A percentile compares a stretch with the other conserved stretches of the same genome.
Evolutionary conservation across 495 filamentous ascomycete species (phyloP).

Genomic region (Opeltia flavorubescens): DNA sequence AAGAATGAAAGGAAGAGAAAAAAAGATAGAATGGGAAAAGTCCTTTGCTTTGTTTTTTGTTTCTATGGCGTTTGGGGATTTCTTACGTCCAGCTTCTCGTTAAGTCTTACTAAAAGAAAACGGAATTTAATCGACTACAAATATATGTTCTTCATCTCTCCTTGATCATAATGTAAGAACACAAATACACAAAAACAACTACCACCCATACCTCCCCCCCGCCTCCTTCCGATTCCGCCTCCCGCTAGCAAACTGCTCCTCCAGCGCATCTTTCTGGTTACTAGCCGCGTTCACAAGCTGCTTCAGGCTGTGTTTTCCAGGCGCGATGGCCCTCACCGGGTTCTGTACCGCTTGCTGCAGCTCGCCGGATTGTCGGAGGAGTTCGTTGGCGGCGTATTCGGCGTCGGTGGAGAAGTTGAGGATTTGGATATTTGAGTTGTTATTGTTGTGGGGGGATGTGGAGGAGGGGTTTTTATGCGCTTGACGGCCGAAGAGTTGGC

Average conservation of each 20-base stretch:
- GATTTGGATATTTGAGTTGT: conserved; percentile 29
- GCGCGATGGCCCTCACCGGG: conserved; percentile 68
- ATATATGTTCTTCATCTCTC: no score
- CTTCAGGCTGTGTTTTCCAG: conserved; percentile 75
- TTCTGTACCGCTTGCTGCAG: conserved; percentile 59
- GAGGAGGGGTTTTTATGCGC: conserved; percentile 18
- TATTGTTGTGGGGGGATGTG: conserved; percentile 15
- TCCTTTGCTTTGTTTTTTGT: no score
- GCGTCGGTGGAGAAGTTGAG: conserved; percentile 72
- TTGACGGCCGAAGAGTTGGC: conserved; percentile 69
- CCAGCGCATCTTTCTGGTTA: conserved; percentile 66
- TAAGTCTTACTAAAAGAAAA: no score
- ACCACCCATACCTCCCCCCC: conserved; percentile 75
- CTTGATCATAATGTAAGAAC: no score
- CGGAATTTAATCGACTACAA: no score
- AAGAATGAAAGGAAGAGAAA: background rate
- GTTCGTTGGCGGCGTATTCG: conserved; percentile 67
- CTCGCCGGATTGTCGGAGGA: conserved; percentile 52
- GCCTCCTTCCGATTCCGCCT: conserved; percentile 64
- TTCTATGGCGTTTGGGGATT: no score
- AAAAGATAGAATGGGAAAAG: background rate
- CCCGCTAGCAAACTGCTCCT: conserved; percentile 74
- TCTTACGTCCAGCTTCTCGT: no score
- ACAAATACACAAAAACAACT: no score
- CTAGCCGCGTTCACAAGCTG: conserved; percentile 73